Percentiles rank a stretch among this genome's conserved stretches.
Conservation (phyloP, 768 basidiomycete genomes). For the Lactarius evosmus region DNA sequence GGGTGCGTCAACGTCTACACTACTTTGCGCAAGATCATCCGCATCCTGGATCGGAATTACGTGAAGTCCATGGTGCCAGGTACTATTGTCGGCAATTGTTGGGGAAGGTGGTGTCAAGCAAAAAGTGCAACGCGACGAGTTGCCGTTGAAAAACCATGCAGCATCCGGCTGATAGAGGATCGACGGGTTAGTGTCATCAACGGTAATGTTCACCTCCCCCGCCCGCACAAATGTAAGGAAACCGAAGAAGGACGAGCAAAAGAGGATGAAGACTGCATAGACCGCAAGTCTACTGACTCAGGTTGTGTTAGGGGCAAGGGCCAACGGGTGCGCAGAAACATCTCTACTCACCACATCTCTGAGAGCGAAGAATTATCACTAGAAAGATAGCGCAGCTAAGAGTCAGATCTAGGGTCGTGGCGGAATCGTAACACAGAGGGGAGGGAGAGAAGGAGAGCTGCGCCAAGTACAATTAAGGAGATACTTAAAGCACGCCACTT, state of each 20-base stretch:
- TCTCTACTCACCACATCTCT: conserved; percentile 5
- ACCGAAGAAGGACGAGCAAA: not conserved
- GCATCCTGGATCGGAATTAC: conserved; percentile 11
- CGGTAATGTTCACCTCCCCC: conserved; percentile 14
- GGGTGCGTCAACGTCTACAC: not conserved
- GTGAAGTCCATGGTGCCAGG: conserved; percentile 17
- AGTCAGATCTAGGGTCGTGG: not conserved
- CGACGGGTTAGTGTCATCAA: conserved; percentile 13
- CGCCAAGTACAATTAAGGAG: not conserved
- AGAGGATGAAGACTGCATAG: not conserved
- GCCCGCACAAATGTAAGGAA: not conserved
- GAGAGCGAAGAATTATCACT: not conserved
- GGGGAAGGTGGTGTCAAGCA: conserved; percentile 11
- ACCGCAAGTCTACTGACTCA: not conserved
- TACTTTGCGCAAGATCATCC: conserved; percentile 1
- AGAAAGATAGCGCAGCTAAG: not conserved
- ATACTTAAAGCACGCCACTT: conserved; percentile 6
- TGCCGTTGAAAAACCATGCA: conserved; percentile 6
- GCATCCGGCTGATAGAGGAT: conserved; percentile 14
- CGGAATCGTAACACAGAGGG: not conserved
- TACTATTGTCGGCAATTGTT: conserved; percentile 17
- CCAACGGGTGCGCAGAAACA: not conserved
- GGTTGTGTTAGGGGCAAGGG: not conserved
- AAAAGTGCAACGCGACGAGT: conserved; percentile 11
- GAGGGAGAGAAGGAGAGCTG: conserved; percentile 4